Base-by-base conservation (phyloP, 2,329 filamentous ascomycete genomes). In the Fusarium austroafricanum region DNA sequence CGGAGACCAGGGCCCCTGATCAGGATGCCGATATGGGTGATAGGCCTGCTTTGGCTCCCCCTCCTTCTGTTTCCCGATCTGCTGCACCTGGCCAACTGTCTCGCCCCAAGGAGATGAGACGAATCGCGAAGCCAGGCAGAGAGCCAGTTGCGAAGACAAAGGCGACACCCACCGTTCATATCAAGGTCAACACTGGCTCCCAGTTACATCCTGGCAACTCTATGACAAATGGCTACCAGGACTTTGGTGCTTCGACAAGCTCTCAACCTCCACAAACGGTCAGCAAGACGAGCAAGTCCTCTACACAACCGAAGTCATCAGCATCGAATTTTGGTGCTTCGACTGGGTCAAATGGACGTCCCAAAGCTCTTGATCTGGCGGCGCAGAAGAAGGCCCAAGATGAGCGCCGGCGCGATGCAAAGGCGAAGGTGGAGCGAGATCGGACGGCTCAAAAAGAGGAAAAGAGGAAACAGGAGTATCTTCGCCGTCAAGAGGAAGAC, bases 321-420 rank as follows among this genome's bases (percentile, higher is more conserved):
- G 73, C 81, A 10, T 82, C 85, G 54, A 92, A 86, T 73, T 82
- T 94, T 53, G 92, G 91, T 76, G 71, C 70, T 7, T 74, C 78
- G 0, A 88, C 66, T 18, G 70, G 88, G n/a, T 85, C 89, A 31
- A 84, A 83, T n/a, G 83, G 86, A 3, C 88, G 90, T 51, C 86
- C 89, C 0, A 92, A 91, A 75, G 90, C 92, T 3, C 82, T 94
- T 21, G 89, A 94, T 54, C 84, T 91, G 46, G 92, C 91, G 4
- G 91, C 92, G 38, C 90, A 89, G 74, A 94, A 94, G 78, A 95
- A 91, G 75, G 93, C 97, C 76, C 90, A 90, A 76, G 94, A 97
- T 72, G 93, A 94, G 73, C 88, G 90, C 49, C 95, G 93, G 74
- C 89, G 90, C 10, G 92, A 96, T 20, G 89, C 91, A 37, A 97